Base-by-base conservation (phyloP, 768 basidiomycete genomes). In the Porphyrellus cyaneotinctus region DNA sequence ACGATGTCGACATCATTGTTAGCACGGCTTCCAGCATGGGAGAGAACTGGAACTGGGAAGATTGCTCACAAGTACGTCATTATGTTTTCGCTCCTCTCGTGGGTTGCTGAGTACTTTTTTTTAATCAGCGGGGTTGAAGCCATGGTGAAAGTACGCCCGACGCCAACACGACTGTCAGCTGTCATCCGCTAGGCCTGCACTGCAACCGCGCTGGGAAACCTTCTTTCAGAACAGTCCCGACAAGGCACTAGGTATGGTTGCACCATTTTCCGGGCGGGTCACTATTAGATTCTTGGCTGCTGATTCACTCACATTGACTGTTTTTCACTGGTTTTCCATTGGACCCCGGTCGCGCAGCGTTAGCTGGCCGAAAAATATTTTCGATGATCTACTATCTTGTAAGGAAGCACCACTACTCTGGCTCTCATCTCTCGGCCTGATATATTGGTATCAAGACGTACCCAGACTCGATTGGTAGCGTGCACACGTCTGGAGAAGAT, bases 101-200 rank as follows among this genome's bases (percentile, higher is more conserved):
- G 44, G 1, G 20, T 28, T 43, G 30, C 4, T 20, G 52, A 11
- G 51, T 20, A 31, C 8, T 12, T 32, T 2, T n/a, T 23, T 28
- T 41, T 11, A 22, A 50, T 28, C 80, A n/a, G 82, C 55, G 81
- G 72, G 4, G 53, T 81, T 13, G 81, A 84, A 56, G 77, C 76
- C 12, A 76, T 78, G 0, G 69, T 78, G 49, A 85, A 82, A 62
- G 53, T 84, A 15, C 74, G 85, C 14, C 84, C 81, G 1, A 74
- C 65, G 6, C 54, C 62, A 1, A 69, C 68, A 17, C 82, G 86
- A 37, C 63, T 84, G 22, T 64, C 71, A 48, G 38, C 63, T 84
- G 22, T 64, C 71, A 48, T 71, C 72, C 24, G 72, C 70, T 11
- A 17, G 20, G 0, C 73, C 79, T 5, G 70, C 60, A 1, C 83